Base-by-base conservation (phyloP, 202 grass and related monocot species). In the Panicum hallii region DNA sequence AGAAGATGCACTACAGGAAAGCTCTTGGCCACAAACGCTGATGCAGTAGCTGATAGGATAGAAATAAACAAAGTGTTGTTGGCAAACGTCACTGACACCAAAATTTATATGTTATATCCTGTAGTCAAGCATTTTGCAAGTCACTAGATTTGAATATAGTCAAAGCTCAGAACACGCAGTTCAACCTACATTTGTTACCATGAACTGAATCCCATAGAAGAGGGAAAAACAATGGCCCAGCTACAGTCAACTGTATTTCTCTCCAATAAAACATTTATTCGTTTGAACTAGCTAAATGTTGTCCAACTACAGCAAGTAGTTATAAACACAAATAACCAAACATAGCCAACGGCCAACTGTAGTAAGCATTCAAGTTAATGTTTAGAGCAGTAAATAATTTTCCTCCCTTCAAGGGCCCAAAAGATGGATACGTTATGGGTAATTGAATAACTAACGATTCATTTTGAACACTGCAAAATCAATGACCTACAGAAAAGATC, bases 141-240 rank as follows among this genome's bases (percentile, higher is more conserved):
- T 69, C 9, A 56, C 60, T 74, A 49, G 58, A 74, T 38, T 55
- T 66, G 48, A 28, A 75, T 47, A 48, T 63, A 79, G n/a, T 86
- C 34, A 64, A 22, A 67, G 13, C 12, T 40, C 13, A 63, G 36
- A 78, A 55, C n/a, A 74, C 17, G 9, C 23, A 41, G 19, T 55
- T 52, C 10, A 78, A 78, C 8, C 17, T 50, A 52, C 46, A 72
- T 30, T 79, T 44, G 74, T 83, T 55, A 58, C n/a, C 83, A 63
- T 85, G 30, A 15, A 85, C 57, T 63, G 58, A 11, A 79, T 72
- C 76, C 4, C 7, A 26, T 26, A 28, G 55, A 75, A 13, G 28
- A 17, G 32, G 64, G 53, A n/a, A 58, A 57, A 75, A 42, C 38
- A n/a, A 75, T 0, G 14, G 11, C 7, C 15, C 74, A 78, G 10